These are phyloP conservation scores for Ustilago crameri DNA, from an alignment of 1,284 basidiomycete species.

Conservation along the genomic window DNA sequence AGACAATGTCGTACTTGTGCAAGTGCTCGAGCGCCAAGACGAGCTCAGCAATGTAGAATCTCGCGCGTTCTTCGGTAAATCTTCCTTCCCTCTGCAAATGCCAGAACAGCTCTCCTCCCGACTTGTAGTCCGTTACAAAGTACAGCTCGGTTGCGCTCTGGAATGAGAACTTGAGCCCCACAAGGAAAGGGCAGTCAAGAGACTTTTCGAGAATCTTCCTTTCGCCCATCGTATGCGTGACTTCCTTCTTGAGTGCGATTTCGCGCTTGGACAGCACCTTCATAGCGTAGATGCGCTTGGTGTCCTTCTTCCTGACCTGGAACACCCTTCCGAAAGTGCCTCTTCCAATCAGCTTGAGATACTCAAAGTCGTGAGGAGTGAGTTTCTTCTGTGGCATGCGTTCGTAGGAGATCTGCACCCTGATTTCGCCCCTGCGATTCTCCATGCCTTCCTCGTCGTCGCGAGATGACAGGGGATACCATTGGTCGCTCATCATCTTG, in stretches of 20 bases:
- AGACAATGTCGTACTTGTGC: constrained; percentile 97
- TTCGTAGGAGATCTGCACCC: constrained; percentile 93
- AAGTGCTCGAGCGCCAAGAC: constrained; percentile 94
- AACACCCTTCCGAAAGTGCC: constrained; percentile 98
- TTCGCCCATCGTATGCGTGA: constrained; percentile 98
- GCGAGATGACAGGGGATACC: constrained; percentile 81
- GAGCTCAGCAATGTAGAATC: constrained; percentile 96
- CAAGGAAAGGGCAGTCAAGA: constrained; percentile 93
- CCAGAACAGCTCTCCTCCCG: constrained; percentile 95
- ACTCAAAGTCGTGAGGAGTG: constrained; percentile 83
- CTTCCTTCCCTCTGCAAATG: constrained; percentile 96
- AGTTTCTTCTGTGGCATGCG: constrained; percentile 64
- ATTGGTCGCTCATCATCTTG: constrained; percentile 94
- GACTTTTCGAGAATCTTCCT: constrained; percentile 97
- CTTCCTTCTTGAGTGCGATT: constrained; percentile 98
- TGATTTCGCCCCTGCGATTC: constrained; percentile 79
- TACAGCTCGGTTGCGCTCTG: constrained; percentile 96
- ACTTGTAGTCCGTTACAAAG: constrained; percentile 98
- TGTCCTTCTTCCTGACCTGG: constrained; percentile 97
- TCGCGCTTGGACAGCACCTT: constrained; percentile 99
- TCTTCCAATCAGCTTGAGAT: constrained; percentile 96
- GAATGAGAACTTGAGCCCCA: constrained; percentile 98
- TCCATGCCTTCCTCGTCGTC: constrained; percentile 53
- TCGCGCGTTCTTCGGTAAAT: constrained; percentile 90
- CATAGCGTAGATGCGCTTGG: constrained; percentile 99